Evolutionary conservation across 2,329 filamentous ascomycete species (phyloP).

Genomic region (Phyllosticta citribraziliensis): DNA sequence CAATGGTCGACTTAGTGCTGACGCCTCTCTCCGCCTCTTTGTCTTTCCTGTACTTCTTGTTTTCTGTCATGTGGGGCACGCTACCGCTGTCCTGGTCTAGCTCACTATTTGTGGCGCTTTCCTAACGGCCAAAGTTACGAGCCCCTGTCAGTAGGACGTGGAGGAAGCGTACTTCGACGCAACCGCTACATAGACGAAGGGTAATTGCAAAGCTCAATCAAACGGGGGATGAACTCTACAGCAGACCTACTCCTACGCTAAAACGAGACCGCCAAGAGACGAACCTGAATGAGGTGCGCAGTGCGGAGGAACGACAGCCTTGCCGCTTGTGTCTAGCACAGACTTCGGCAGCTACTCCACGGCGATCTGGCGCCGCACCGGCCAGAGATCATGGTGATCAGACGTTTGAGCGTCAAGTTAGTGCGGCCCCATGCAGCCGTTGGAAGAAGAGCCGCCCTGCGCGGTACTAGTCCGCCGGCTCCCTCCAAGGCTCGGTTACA

Average conservation of each 20-base stretch:
- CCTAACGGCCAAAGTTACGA: not conserved
- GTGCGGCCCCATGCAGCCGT: not conserved
- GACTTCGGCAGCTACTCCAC: not conserved
- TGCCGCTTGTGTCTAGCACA: not conserved
- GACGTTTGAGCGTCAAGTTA: not conserved
- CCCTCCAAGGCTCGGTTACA: too few relatives aligned
- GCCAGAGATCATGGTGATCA: not conserved
- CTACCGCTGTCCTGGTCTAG: not conserved
- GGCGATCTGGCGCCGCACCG: not conserved
- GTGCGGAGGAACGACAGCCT: not conserved
- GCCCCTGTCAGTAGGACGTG: not conserved
- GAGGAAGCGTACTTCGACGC: not conserved
- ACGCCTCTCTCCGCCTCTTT: not conserved
- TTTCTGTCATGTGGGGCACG: not conserved
- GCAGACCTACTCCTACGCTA: not conserved
- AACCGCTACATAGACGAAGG: not conserved
- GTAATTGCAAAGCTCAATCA: not conserved
- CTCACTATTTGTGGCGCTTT: not conserved
- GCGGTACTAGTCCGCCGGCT: not conserved
- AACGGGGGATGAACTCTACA: not conserved
- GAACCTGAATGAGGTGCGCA: not conserved
- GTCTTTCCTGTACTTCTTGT: not conserved
- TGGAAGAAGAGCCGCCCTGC: not conserved
- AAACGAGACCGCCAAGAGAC: not conserved
- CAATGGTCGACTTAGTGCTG: not conserved